These are phyloP conservation scores for Aciculosporium take DNA, from an alignment of 2,329 filamentous ascomycete genomes.

Conservation along the genomic window DNA sequence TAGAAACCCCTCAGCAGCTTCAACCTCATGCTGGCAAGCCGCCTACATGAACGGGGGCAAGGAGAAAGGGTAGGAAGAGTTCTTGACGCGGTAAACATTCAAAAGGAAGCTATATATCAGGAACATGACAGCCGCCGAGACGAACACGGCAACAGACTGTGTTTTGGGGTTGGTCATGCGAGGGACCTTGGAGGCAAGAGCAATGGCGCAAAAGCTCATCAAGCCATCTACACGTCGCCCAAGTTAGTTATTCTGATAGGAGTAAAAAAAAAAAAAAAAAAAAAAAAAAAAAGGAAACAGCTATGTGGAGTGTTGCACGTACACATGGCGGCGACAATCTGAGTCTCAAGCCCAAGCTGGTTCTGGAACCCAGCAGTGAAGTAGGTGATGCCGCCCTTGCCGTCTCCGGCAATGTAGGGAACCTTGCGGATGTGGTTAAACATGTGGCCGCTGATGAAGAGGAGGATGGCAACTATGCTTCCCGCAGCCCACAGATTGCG, in stretches of 20 bases:
- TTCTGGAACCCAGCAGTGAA: conserved; percentile 87
- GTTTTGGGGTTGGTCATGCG: conserved; percentile 61
- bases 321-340: conserved; percentile 91
- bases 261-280: no score
- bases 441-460: conserved; percentile 97
- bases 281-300: background rate
- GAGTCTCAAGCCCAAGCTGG: conserved; percentile 87
- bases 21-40: background rate
- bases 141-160: conserved; percentile 69
- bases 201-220: conserved; percentile 79
- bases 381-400: conserved; percentile 74
- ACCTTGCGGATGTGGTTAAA: conserved; percentile 97
- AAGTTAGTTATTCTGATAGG: background rate
- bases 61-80: conserved; percentile 85
- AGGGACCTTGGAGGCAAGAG: conserved; percentile 85
- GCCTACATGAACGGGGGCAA: conserved; percentile 68
- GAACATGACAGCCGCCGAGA: conserved; percentile 66
- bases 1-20: no score
- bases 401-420: conserved; percentile 78
- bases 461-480: conserved; percentile 74
- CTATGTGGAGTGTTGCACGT: conserved; percentile 18
- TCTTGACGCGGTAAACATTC: conserved; percentile 89
- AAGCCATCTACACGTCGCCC: conserved; percentile 36
- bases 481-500: conserved; percentile 88
- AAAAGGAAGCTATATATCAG: conserved; percentile 86